Base-by-base conservation (phyloP, 257 asterid species). In the Apocynum venetum region DNA sequence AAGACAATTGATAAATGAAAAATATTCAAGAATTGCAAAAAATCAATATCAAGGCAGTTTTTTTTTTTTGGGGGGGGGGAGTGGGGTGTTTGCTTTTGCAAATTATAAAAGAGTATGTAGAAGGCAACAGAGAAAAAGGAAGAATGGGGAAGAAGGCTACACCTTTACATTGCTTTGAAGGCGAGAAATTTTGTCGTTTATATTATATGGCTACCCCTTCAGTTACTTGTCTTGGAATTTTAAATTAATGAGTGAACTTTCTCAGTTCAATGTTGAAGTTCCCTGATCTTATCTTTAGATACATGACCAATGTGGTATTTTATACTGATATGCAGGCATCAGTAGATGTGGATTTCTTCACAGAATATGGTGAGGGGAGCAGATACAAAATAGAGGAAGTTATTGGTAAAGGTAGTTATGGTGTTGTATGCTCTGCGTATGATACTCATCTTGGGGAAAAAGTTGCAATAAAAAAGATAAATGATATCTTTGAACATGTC, bases 341-440 rank as follows among this genome's bases (percentile, higher is more conserved):
- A 68, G 84, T 74, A 41, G 98, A 94, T 72, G 80, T 92, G 61
- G 98, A 92, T 75, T 94, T 94, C 91, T 94, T 92, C 89, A 94
- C 98, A 3, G 96, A 94, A 76, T 94, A 94, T 76, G 98, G 98
- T 55, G 98, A 94, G 84, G 98, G 97, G 43, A 92, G 96, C 80
- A 85, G 98, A 81, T 94, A 92, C 70, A 91, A 60, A 88, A 91
- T 94, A 41, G 97, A 92, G 89, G 98, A 94, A 89, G 97, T 94
- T 61, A 89, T 94, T 48, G 98, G 98, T 38, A 94, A 94, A 88
- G 98, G 98, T 77, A 94, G 98, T 84, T 94, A 94, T 40, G 98
- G 98, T 15, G 97, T 94, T 15, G 98, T 94, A 69, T 92, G 97
- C 90, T 93, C 98, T 47, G 98, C 98, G 15, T 92, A 87, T 76